Conservation (phyloP, 2,329 filamentous ascomycete genomes). For the Claviceps fusiformis region DNA sequence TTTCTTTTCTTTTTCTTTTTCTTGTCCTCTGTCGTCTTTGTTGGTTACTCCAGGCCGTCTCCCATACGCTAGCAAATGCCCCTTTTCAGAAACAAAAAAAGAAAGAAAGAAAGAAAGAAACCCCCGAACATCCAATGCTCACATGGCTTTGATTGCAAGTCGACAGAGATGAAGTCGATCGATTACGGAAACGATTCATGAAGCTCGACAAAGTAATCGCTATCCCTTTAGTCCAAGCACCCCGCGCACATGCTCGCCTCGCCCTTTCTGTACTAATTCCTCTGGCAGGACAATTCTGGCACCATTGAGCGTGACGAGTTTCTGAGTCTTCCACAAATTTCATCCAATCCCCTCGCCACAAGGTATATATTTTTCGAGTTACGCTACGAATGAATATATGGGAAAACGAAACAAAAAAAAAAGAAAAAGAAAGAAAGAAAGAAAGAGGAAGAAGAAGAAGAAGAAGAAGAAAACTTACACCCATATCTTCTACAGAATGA, state of each 20-base stretch:
- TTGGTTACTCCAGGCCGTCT: too few relatives aligned
- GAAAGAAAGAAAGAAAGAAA: too few relatives aligned
- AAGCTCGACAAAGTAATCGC: constrained; percentile 79
- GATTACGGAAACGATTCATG: constrained; percentile 95
- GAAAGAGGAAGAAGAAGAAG: too few relatives aligned
- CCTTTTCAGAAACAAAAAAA: neutral
- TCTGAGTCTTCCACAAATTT: constrained; percentile 90
- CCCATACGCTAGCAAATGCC: too few relatives aligned
- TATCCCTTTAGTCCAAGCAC: neutral
- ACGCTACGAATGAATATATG: too few relatives aligned
- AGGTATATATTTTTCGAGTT: constrained; percentile 39
- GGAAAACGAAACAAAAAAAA: neutral
- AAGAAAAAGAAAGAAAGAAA: neutral
- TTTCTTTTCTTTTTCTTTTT: neutral
- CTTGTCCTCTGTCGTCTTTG: too few relatives aligned
- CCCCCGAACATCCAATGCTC: neutral
- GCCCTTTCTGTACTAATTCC: neutral
- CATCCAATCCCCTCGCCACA: constrained; percentile 91
- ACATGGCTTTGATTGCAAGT: constrained; percentile 38
- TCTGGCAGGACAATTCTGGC: constrained; percentile 75
- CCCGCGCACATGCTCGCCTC: neutral
- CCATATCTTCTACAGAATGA: constrained; percentile 56
- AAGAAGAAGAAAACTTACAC: too few relatives aligned
- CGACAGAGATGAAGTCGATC: constrained; percentile 92
- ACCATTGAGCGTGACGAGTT: constrained; percentile 99